Conservation (phyloP, 2,329 filamentous ascomycete genomes). For the Lecanicillium sp. region DNA sequence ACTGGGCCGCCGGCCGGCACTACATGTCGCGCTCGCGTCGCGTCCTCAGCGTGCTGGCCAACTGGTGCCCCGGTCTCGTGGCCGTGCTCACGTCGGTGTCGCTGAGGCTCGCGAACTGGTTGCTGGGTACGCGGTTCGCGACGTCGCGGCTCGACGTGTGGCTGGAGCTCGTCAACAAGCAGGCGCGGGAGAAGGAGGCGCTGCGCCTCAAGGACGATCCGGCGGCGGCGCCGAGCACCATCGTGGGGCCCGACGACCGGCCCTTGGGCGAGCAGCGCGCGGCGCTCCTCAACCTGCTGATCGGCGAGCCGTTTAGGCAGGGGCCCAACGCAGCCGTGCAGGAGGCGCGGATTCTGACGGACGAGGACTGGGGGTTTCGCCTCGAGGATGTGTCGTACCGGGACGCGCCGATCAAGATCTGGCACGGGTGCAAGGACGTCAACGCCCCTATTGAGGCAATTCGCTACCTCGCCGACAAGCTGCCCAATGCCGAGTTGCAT, state of each 20-base stretch:
- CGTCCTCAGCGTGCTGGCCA: slow-evolving; percentile 16
- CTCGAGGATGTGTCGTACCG: slow-evolving; percentile 23
- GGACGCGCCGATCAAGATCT: slow-evolving; percentile 22
- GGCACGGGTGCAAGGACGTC: slow-evolving; percentile 28
- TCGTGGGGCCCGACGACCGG: slow-evolving; percentile 1
- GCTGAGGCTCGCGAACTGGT: slow-evolving; percentile 19
- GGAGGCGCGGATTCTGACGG: slow-evolving; percentile 26
- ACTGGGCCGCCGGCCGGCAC: slow-evolving; percentile 28
- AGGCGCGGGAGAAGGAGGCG: slow-evolving; percentile 15
- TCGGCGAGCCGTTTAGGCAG: slow-evolving; percentile 26
- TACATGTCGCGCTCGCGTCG: slow-evolving; percentile 24
- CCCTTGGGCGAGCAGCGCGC: slow-evolving; percentile 20
- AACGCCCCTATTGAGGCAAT: slow-evolving; percentile 29
- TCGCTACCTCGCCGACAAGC: slow-evolving; percentile 29
- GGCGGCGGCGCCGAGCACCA: slow-evolving; percentile 6
- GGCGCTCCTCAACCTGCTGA: slow-evolving; percentile 23
- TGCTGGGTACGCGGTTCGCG: slow-evolving; percentile 16
- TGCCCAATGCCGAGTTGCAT: slow-evolving; percentile 27
- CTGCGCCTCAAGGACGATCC: slow-evolving; percentile 7
- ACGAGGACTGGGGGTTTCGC: slow-evolving; percentile 24
- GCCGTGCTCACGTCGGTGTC: slow-evolving; percentile 15
- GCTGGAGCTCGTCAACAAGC: slow-evolving; percentile 17
- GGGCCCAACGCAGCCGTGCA: slow-evolving; percentile 22
- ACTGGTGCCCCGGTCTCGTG: slow-evolving; percentile 22
- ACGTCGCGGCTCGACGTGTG: slow-evolving; percentile 20